Evolutionary conservation across 768 basidiomycete genomes (phyloP).

Genomic region (Leccinum incarnatum): DNA sequence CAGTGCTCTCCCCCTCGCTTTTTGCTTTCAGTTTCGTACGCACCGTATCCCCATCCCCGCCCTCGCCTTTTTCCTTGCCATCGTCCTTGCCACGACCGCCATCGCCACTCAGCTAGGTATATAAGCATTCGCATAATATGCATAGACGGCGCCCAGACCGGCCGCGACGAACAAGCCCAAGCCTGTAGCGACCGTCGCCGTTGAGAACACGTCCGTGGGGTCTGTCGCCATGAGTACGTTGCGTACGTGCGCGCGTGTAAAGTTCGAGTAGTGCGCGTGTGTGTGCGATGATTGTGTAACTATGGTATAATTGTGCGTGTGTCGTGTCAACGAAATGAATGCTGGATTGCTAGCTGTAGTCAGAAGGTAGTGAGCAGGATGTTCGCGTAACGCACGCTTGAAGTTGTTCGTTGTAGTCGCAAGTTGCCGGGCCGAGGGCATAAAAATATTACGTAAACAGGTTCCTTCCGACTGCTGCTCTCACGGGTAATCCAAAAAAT

Average conservation of each 20-base stretch:
- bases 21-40: not conserved
- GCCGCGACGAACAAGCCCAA: conserved; percentile 26
- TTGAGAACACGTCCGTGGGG: conserved; percentile 35
- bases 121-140: conserved; percentile 3
- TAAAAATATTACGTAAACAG: too few relatives aligned
- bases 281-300: not conserved
- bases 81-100: not conserved
- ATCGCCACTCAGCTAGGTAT: not conserved
- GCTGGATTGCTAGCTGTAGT: too few relatives aligned
- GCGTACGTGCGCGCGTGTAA: not conserved
- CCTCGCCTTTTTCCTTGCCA: not conserved
- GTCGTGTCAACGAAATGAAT: not conserved
- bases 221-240: conserved; percentile 42
- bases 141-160: conserved; percentile 17
- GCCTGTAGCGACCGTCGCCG: conserved; percentile 34
- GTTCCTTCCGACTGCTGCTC: too few relatives aligned
- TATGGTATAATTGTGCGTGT: not conserved
- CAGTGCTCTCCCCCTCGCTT: not conserved
- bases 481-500: too few relatives aligned
- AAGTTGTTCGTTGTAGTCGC: too few relatives aligned
- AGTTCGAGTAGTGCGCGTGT: not conserved
- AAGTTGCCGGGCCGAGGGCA: too few relatives aligned
- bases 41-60: not conserved
- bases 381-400: too few relatives aligned
- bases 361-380: too few relatives aligned